Conservation (phyloP, 1,284 basidiomycete species). For the Trichosporon ovoides region DNA sequence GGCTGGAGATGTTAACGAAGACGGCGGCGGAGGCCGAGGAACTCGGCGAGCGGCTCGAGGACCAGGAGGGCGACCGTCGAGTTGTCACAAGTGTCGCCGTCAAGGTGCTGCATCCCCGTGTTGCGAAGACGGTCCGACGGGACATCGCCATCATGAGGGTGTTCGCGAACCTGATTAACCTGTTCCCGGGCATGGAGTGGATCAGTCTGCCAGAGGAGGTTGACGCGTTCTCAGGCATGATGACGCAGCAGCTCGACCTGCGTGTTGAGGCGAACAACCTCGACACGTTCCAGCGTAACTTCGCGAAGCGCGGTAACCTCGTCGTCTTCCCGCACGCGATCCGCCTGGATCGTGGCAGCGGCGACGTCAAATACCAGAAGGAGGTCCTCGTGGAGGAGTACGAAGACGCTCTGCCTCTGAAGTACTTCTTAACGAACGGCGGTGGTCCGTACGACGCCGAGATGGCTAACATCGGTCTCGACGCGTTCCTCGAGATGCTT, state of each 20-base stretch:
- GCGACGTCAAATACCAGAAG: constrained; percentile 43
- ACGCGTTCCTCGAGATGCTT: constrained; percentile 97
- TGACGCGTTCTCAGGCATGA: constrained; percentile 91
- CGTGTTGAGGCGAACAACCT: constrained; percentile 87
- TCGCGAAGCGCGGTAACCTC: constrained; percentile 65
- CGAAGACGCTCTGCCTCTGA: constrained; percentile 86
- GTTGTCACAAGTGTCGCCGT: constrained; percentile 83
- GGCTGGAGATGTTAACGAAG: constrained; percentile 69
- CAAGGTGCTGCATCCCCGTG: constrained; percentile 88
- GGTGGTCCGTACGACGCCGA: constrained; percentile 85
- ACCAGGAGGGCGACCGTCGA: constrained; percentile 31
- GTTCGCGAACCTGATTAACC: constrained; percentile 74
- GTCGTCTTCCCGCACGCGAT: constrained; percentile 68
- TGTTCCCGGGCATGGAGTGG: constrained; percentile 93
- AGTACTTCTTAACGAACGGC: constrained; percentile 79
- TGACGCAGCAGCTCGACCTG: constrained; percentile 90
- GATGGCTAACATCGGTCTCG: constrained; percentile 86
- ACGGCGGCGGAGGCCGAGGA: constrained; percentile 21
- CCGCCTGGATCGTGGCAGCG: background rate
- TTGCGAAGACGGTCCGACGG: constrained; percentile 71
- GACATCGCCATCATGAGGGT: constrained; percentile 84
- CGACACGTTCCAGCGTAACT: constrained; percentile 78
- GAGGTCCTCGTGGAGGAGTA: constrained; percentile 89
- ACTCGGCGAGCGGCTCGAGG: constrained; percentile 43
- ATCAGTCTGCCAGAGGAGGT: constrained; percentile 95